Conservation (phyloP, 495 filamentous ascomycete species). For the Lophiotrema nucula region DNA sequence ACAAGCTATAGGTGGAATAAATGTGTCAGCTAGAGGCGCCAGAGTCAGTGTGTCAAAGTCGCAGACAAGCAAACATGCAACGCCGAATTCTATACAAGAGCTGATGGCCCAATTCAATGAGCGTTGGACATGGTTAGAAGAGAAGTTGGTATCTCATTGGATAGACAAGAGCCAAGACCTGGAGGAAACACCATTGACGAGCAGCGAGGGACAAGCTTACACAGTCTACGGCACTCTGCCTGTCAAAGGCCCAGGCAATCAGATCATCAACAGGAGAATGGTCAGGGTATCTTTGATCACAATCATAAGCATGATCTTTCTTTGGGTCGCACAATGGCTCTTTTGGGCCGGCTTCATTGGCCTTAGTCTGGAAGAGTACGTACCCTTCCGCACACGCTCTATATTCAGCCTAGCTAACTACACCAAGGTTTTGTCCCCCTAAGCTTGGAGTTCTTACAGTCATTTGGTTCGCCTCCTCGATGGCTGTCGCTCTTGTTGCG, state of each 20-base stretch:
- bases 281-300: not conserved
- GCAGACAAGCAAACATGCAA: slow-evolving; percentile 3
- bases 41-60: slow-evolving; percentile 1
- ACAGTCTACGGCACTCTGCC: slow-evolving; percentile 3
- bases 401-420: not conserved
- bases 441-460: slow-evolving; percentile 1
- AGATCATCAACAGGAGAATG: not conserved
- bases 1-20: not conserved
- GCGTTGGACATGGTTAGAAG: not conserved
- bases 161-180: not conserved
- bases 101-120: not conserved
- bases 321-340: slow-evolving; percentile 9
- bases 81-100: not conserved
- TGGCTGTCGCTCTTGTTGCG: not conserved
- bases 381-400: slow-evolving; percentile 2
- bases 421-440: slow-evolving; percentile 4
- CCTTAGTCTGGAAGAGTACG: not conserved
- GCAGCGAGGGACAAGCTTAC: not conserved
- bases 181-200: slow-evolving; percentile 1
- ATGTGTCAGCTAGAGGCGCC: not conserved
- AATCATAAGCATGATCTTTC: slow-evolving; percentile 1
- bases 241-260: not conserved
- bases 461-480: not conserved
- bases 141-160: not conserved
- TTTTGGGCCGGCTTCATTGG: slow-evolving; percentile 8